Percentiles rank a stretch among this genome's conserved stretches.
Conservation (phyloP, 2,329 filamentous ascomycete species). For the Fusarium musae region DNA sequence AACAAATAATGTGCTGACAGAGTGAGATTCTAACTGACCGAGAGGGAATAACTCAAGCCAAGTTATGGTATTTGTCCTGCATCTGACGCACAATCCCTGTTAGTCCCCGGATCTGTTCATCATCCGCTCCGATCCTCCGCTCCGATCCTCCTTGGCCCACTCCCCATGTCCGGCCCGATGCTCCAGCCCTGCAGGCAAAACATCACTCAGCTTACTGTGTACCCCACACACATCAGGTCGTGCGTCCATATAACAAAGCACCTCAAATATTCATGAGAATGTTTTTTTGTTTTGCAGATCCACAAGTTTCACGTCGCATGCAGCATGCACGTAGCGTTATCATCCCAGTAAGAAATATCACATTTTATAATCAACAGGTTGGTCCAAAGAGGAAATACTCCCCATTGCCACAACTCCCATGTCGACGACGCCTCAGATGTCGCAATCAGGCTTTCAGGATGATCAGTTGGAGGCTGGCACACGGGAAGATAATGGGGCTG, state of each 20-base stretch:
- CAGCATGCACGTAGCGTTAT: not conserved
- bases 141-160: not conserved
- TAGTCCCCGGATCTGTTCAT: conserved; percentile 16
- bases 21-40: no score
- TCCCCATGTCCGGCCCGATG: not conserved
- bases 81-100: conserved; percentile 1
- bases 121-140: conserved; percentile 24
- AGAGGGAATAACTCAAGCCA: not conserved
- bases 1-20: not conserved
- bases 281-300: not conserved
- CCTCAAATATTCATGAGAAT: not conserved
- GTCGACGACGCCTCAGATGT: not conserved
- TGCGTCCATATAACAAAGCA: not conserved
- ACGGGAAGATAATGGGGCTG: rapidly evolving
- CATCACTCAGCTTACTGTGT: not conserved
- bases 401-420: not conserved
- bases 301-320: not conserved
- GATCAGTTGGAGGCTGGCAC: not conserved
- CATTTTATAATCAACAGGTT: rapidly evolving
- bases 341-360: not conserved
- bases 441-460: not conserved
- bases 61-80: not conserved
- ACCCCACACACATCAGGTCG: not conserved
- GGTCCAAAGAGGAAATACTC: not conserved
- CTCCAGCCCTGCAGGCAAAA: not conserved